Evolutionary conservation across 73 alveolate species (phyloP), one percentile per base, ranked within the genome.

Genomic region (Uronychia binucleata): DNA sequence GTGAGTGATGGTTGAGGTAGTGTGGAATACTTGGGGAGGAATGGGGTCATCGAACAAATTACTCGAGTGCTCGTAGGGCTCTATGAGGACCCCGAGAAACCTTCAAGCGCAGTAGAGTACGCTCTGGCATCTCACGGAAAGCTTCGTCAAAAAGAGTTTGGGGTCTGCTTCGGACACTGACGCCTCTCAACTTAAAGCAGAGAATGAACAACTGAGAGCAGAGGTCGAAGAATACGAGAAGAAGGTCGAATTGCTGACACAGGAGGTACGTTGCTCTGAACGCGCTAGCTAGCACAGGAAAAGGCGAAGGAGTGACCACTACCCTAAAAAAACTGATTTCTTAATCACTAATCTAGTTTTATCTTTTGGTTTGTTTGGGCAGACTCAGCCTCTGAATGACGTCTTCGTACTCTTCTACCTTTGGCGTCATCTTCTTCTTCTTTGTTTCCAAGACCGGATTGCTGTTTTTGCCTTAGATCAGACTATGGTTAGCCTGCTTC

Each of bases 71-170:
- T 97, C 58, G 98, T 90, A 30, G 98, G 98, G 57, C 93, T 97
- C 60, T 97, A 97, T 84, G 99, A 97, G 81, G 99, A 97, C 81
- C 96, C 97, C 79, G 98, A 96, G 77, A 97, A 96, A 90, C 99
- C 99, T 74, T 77, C 90, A 74, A 94, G 90, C 90, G 99, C 99
- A 30, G 91, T 94, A 78, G 91, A 77, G 35, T 75, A 46, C 5
- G 67, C n/a, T 19, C n/a, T 19, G 19, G 5, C 19, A 19, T 11
- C 5, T 11, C 67, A 11, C 5, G 5, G 5, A 11, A 5, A 46
- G 67, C 67, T 95, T 92, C 92, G 90, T 96, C 81, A 96, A 96
- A 85, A 92, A 90, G 80, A 93, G 94, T 83, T 77, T 96, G 83
- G 97, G 99, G 11, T 93, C 98, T 77, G 98, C 99, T 5, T 91